Evolutionary conservation across 2,329 filamentous ascomycete species (phyloP).

Genomic region (Sporothrix globosa): DNA sequence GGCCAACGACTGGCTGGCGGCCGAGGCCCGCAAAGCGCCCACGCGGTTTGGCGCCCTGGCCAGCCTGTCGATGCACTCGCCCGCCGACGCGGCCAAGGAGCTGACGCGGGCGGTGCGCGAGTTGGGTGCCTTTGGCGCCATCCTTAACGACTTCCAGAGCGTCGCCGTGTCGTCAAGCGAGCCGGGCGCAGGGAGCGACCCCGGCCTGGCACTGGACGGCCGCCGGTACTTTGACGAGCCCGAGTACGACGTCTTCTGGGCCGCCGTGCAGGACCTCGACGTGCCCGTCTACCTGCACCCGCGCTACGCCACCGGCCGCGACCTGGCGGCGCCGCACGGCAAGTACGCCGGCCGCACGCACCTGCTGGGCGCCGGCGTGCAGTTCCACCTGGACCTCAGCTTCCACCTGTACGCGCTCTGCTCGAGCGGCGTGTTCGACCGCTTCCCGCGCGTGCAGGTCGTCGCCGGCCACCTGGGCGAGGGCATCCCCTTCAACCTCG

Average conservation of each 20-base stretch:
- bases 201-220: not conserved
- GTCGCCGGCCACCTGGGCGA: slow-evolving; percentile 51
- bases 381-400: slow-evolving; percentile 50
- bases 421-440: slow-evolving; percentile 50
- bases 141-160: slow-evolving; percentile 45
- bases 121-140: slow-evolving; percentile 43
- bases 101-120: slow-evolving; percentile 41
- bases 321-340: slow-evolving; percentile 37
- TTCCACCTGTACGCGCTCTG: slow-evolving; percentile 52
- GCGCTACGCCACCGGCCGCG: slow-evolving; percentile 41
- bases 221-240: slow-evolving; percentile 43
- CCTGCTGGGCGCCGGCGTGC: slow-evolving; percentile 44
- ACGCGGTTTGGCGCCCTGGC: slow-evolving; percentile 43
- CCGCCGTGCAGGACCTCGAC: slow-evolving; percentile 41
- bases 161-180: slow-evolving; percentile 25
- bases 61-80: slow-evolving; percentile 44
- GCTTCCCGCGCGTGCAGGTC: slow-evolving; percentile 48
- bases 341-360: slow-evolving; percentile 43
- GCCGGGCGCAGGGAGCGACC: no score
- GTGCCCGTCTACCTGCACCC: slow-evolving; percentile 46
- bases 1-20: slow-evolving; percentile 44
- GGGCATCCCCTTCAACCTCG: slow-evolving; percentile 51
- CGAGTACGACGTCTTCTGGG: slow-evolving; percentile 43
- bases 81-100: slow-evolving; percentile 40
- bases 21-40: slow-evolving; percentile 39